phyloP scores from a whole-genome alignment of 352 stramenopile genomes.

The Elongisporangium undulatum region DNA sequence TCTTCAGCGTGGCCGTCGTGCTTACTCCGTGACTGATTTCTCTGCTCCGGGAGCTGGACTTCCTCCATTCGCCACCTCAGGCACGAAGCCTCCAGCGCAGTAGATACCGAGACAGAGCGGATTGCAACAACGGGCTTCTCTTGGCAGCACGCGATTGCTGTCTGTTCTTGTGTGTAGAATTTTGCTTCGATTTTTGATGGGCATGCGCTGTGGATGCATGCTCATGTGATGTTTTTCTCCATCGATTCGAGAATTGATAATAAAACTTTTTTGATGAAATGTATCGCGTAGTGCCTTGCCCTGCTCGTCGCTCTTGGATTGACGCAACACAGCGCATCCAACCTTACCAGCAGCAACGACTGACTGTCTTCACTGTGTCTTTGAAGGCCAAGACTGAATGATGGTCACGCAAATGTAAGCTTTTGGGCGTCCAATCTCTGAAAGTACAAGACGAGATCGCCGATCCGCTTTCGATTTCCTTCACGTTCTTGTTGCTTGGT shows the following conservation, averaged over 20 bases:
- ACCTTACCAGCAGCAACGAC: too few relatives aligned
- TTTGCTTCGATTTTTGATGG: neutral
- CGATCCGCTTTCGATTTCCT: slow-evolving; percentile 46
- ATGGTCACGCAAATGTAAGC: slow-evolving; percentile 33
- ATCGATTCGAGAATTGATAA: neutral
- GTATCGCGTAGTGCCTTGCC: too few relatives aligned
- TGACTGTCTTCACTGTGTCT: too few relatives aligned
- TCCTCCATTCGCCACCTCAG: neutral
- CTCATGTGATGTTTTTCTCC: neutral
- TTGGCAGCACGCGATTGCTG: neutral
- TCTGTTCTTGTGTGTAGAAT: neutral
- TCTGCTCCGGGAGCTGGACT: slow-evolving; percentile 9
- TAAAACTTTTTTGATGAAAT: neutral
- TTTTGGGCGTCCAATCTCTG: slow-evolving; percentile 49
- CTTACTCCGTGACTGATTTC: slow-evolving; percentile 63
- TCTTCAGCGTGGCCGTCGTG: slow-evolving; percentile 45
- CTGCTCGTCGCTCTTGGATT: too few relatives aligned
- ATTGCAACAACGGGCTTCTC: neutral
- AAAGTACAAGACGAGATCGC: slow-evolving; percentile 61
- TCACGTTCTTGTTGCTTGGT: slow-evolving; percentile 20
- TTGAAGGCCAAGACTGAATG: neutral
- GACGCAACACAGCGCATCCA: too few relatives aligned
- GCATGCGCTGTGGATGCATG: neutral
- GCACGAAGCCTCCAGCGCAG: neutral
- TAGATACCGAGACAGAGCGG: neutral